Conservation (phyloP, 306 rosid genomes). For the Vicia faba region DNA sequence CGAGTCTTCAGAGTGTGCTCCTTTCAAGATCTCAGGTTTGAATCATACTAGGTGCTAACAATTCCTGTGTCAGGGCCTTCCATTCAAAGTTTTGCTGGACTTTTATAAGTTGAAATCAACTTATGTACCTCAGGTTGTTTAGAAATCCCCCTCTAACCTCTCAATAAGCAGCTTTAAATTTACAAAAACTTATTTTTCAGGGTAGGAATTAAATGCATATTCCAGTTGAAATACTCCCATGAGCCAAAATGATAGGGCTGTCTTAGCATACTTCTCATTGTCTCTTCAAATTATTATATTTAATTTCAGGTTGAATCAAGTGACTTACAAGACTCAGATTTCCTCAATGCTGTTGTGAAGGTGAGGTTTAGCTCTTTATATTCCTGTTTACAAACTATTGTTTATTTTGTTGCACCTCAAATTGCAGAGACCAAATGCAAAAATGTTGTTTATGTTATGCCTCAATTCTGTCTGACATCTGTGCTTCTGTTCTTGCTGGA, state of each 20-base stretch:
- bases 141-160: neutral
- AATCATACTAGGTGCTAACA: no score
- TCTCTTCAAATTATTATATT: constrained; percentile 25
- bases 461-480: constrained; percentile 4
- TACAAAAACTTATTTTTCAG: constrained; percentile 1
- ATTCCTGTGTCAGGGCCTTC: no score
- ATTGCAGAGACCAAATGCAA: constrained; percentile 31
- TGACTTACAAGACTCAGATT: constrained; percentile 66
- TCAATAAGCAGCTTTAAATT: neutral
- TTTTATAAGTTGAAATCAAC: constrained; percentile 5
- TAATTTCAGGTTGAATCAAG: constrained; percentile 72
- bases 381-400: neutral
- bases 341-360: constrained; percentile 98
- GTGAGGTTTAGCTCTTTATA: constrained; percentile 42
- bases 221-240: neutral
- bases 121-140: neutral
- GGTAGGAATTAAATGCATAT: constrained; percentile 4
- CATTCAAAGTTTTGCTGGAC: no score
- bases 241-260: constrained; percentile 9
- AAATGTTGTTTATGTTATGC: constrained; percentile 11
- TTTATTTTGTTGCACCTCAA: constrained; percentile 27
- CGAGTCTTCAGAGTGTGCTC: no score
- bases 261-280: constrained; percentile 8
- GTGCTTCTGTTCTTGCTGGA: constrained; percentile 17
- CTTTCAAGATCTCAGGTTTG: no score